phyloP scores from a whole-genome alignment of 768 basidiomycete genomes.

The Termitomyces heimii region DNA sequence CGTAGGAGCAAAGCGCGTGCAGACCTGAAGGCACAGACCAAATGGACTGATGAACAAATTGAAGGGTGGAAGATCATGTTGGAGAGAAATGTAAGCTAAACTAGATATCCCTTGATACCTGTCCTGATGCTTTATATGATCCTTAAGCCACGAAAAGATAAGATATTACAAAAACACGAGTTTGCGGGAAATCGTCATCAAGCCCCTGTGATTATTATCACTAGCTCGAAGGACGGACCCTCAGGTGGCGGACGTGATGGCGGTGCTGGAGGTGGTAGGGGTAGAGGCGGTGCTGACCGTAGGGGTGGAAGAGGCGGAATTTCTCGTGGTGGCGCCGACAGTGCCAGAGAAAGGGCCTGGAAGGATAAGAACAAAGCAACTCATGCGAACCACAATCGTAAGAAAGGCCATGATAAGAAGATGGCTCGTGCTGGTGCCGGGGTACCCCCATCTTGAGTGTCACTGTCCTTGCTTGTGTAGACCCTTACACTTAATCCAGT shows the following conservation, averaged over 20 bases:
- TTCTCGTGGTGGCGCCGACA: conserved; percentile 27
- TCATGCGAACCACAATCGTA: conserved; percentile 66
- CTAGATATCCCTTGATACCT: not conserved
- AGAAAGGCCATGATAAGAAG: conserved; percentile 86
- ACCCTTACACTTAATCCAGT: not conserved
- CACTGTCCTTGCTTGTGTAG: not conserved
- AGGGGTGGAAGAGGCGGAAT: conserved; percentile 32
- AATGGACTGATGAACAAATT: conserved; percentile 80
- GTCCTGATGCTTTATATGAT: not conserved
- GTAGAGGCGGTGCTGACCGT: conserved; percentile 14
- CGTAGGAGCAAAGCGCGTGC: conserved; percentile 60
- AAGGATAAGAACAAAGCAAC: conserved; percentile 78
- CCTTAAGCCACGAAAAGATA: conserved; percentile 64
- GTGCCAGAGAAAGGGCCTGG: conserved; percentile 55
- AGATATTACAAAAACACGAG: conserved; percentile 69
- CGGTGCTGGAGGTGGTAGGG: conserved; percentile 33
- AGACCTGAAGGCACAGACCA: conserved; percentile 65
- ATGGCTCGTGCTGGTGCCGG: conserved; percentile 62
- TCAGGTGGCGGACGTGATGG: conserved; percentile 29
- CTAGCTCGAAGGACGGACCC: not conserved
- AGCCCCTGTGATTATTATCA: conserved; percentile 9
- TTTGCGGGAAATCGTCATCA: conserved; percentile 57
- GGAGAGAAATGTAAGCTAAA: conserved; percentile 69
- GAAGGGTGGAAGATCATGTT: conserved; percentile 92
- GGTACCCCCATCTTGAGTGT: conserved; percentile 5